Percentiles rank a stretch among this genome's conserved stretches.
Conservation (phyloP, 1,139 yeast genomes). For the Candida sp. region DNA sequence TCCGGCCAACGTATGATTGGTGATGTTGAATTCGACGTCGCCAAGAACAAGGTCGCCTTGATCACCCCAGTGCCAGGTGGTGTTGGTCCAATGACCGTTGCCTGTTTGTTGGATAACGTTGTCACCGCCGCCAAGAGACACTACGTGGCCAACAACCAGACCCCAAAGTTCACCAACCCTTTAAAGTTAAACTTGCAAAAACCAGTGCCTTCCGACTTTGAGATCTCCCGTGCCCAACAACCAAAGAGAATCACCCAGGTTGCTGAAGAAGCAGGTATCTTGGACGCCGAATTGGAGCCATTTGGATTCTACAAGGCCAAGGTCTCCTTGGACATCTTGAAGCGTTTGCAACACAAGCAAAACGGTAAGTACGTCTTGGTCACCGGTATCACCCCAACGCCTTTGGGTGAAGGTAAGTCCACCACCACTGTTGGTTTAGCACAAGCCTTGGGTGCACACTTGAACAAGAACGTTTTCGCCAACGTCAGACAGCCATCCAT, state of each 20-base stretch:
- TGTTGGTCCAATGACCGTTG: constrained; percentile 99
- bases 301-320: constrained; percentile 95
- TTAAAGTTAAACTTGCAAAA: constrained; percentile 64
- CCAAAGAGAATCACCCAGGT: constrained; percentile 86
- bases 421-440: constrained; percentile 98
- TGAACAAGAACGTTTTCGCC: constrained; percentile 87
- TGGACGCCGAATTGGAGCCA: constrained; percentile 84
- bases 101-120: constrained; percentile 91
- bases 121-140: constrained; percentile 76
- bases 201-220: constrained; percentile 96
- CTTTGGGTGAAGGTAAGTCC: constrained; percentile 98
- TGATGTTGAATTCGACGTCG: constrained; percentile 84
- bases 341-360: constrained; percentile 68
- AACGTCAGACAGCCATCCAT: constrained; percentile 98
- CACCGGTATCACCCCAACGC: constrained; percentile 98
- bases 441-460: constrained; percentile 94
- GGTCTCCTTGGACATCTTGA: constrained; percentile 74
- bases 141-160: constrained; percentile 44
- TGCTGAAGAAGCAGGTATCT: constrained; percentile 85
- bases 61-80: constrained; percentile 99
- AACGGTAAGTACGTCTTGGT: constrained; percentile 93
- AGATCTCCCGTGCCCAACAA: constrained; percentile 86
- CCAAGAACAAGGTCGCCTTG: constrained; percentile 66
- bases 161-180: constrained; percentile 61
- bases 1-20: constrained; percentile 91